These are phyloP conservation scores for Coelastrella sp. DNA, from an alignment of 139 green algal species.

Conservation along the genomic window DNA sequence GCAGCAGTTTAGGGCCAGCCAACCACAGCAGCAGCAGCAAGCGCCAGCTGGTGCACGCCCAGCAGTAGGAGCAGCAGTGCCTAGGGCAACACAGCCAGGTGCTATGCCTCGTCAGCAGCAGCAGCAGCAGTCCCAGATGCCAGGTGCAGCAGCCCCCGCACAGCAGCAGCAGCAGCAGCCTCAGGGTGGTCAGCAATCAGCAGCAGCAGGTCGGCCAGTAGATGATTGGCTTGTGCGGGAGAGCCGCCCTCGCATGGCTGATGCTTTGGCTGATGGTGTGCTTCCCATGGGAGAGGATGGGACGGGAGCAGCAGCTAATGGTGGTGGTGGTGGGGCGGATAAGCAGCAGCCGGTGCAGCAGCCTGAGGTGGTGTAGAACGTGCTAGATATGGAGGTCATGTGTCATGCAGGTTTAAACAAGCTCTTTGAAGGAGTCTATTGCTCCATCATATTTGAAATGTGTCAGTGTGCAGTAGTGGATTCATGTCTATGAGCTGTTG, in stretches of 20 bases:
- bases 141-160: background rate
- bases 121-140: background rate
- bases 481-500: too few species aligned
- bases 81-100: background rate
- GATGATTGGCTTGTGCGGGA: slow-evolving; percentile 52
- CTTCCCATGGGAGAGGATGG: slow-evolving; percentile 15
- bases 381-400: too few species aligned
- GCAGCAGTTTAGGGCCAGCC: background rate
- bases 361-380: background rate
- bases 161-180: slow-evolving; percentile 45
- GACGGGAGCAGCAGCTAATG: background rate
- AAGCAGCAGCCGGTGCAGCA: slow-evolving; percentile 5
- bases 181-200: slow-evolving; percentile 3
- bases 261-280: slow-evolving; percentile 34
- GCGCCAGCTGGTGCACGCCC: background rate
- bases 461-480: too few species aligned
- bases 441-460: too few species aligned
- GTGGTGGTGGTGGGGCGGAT: background rate
- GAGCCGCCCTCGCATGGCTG: slow-evolving; percentile 19
- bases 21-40: background rate
- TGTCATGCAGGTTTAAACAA: too few species aligned
- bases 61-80: background rate
- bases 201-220: slow-evolving; percentile 8
- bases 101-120: background rate
- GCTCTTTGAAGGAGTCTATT: too few species aligned